Base-by-base conservation (phyloP, 805 yeast species). In the Yarrowia sp. region DNA sequence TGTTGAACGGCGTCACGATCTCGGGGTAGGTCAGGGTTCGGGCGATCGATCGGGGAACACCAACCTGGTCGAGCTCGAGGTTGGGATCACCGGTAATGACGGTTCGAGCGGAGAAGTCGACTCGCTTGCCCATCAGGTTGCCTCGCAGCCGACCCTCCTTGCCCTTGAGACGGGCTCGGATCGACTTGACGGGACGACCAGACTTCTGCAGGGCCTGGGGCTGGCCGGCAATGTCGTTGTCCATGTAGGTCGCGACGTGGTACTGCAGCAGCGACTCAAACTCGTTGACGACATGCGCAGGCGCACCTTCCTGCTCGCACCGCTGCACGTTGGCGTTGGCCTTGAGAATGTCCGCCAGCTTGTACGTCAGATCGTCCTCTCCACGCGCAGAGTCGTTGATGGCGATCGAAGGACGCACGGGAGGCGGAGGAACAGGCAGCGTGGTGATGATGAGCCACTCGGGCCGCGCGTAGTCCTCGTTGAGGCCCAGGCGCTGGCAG, bases 1-100 rank as follows among this genome's bases (percentile, higher is more conserved):
- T 94, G 73, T 94, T 94, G 76, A 90, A 94, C 6, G 98, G 99
- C 2, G 99, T 94, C 24, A 94, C 99, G 63, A 91, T 88, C 75
- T 94, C 99, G 10, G 99, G 99, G 72, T 94, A 94, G 0, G 97
- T 86, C 65, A 94, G 79, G 1, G 98, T 93, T 72, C 94, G 85
- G 0, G 99, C 99, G 76, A 94, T 94, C 41, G 96, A 88, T 69
- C 88, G 86, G 61, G 99, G 99, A 22, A 94, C 99, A 79, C 99
- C 99, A 65, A 94, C 99, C 79, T 94, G 98, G 73, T 96, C 99
- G 67, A 94, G 82, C 69, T 94, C 98, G 69, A 94, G 81, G 72
- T 94, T 94, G 46, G 99, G 99, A 74, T 94, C 99, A 81, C 98
- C 98, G 9, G 99, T 92, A 80, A 94, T 94, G 71, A 94, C 99